Evolutionary conservation across 2,329 filamentous ascomycete genomes (phyloP).

Genomic region (Pyrenochaeta sp.): DNA sequence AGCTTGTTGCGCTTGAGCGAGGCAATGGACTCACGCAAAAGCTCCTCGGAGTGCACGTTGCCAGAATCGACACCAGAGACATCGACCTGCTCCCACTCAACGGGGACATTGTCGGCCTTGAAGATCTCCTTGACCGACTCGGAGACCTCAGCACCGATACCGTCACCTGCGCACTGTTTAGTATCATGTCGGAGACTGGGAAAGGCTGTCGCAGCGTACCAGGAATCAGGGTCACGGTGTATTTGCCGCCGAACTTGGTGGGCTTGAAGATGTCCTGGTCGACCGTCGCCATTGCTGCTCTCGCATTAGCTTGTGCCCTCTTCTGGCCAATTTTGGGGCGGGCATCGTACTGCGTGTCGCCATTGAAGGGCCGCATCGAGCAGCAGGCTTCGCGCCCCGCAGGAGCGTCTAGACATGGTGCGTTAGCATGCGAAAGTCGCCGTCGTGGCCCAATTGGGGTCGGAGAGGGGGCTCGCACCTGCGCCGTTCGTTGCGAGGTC

Average conservation of each 20-base stretch:
- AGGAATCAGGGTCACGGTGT: slow-evolving; percentile 97
- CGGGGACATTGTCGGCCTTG: slow-evolving; percentile 98
- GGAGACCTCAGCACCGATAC: slow-evolving; percentile 96
- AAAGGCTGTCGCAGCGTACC: slow-evolving; percentile 61
- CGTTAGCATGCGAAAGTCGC: slow-evolving; percentile 28
- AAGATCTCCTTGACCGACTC: slow-evolving; percentile 99
- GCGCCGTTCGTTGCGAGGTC: slow-evolving; percentile 56
- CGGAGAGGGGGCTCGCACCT: slow-evolving; percentile 49
- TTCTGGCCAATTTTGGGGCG: background rate
- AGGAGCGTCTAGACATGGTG: slow-evolving; percentile 59
- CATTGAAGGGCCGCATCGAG: slow-evolving; percentile 59
- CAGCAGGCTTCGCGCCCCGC: slow-evolving; percentile 59
- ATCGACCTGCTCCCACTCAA: slow-evolving; percentile 99
- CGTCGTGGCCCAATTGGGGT: slow-evolving; percentile 32
- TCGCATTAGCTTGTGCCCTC: slow-evolving; percentile 20
- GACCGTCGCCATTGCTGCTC: slow-evolving; percentile 65
- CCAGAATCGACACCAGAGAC: slow-evolving; percentile 89
- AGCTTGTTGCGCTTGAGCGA: slow-evolving; percentile 99
- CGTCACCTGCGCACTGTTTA: slow-evolving; percentile 68
- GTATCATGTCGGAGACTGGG: slow-evolving; percentile 15
- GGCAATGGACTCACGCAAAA: slow-evolving; percentile 93
- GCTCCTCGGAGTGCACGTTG: slow-evolving; percentile 87
- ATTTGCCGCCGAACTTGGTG: slow-evolving; percentile 98
- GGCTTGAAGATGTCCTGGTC: slow-evolving; percentile 98
- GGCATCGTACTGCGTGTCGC: slow-evolving; percentile 61